A percentile compares a stretch with the other conserved stretches of the same genome.
Conservation (phyloP, 2,329 filamentous ascomycete genomes). For the Raffaelea arxii region DNA sequence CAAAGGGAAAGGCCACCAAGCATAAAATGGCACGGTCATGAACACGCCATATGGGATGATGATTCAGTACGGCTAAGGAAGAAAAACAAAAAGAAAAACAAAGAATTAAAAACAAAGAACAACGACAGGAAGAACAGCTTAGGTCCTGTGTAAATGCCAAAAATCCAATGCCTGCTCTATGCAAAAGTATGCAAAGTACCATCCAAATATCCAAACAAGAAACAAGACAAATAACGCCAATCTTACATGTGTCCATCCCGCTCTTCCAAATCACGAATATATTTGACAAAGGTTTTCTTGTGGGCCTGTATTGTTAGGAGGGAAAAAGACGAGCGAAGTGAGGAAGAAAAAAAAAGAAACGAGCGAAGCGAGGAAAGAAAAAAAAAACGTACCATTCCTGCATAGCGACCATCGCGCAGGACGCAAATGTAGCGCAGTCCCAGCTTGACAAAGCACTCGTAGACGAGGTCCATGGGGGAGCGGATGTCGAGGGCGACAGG, state of each 20-base stretch:
- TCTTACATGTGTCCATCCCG: slow-evolving; percentile 5
- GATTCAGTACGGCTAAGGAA: neutral
- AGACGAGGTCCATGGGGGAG: slow-evolving; percentile 88
- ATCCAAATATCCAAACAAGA: no score
- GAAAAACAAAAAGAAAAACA: neutral
- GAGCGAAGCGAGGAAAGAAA: neutral
- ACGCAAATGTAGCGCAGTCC: slow-evolving; percentile 91
- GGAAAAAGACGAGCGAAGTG: neutral
- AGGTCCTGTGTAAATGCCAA: no score
- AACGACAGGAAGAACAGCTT: neutral
- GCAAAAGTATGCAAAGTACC: no score
- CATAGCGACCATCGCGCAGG: slow-evolving; percentile 71
- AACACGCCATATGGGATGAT: no score
- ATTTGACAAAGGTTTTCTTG: slow-evolving; percentile 95
- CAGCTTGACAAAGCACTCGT: slow-evolving; percentile 92
- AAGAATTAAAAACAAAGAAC: neutral
- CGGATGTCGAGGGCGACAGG: slow-evolving; percentile 81
- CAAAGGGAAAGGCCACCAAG: no score
- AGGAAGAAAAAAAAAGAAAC: neutral
- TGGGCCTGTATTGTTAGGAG: slow-evolving; percentile 49
- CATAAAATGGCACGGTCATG: no score
- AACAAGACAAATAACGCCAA: neutral
- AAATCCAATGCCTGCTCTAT: neutral
- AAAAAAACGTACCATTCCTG: slow-evolving; percentile 58
- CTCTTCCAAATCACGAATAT: slow-evolving; percentile 74